Evolutionary conservation across 495 filamentous ascomycete genomes (phyloP).

Genomic region (Penicillium desertorum): DNA sequence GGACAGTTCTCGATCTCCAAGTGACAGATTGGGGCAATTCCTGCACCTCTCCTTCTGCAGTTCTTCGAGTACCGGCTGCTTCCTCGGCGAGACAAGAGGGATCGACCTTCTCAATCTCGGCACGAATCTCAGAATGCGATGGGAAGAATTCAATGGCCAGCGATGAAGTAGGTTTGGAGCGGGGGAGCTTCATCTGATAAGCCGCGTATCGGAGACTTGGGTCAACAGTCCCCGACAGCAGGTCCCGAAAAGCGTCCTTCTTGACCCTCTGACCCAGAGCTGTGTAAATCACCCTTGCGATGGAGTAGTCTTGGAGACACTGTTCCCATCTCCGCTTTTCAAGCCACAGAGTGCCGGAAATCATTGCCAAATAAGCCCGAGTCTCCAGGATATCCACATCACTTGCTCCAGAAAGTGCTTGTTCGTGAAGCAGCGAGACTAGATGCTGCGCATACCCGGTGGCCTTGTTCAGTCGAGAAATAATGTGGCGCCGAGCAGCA

Average conservation of each 20-base stretch:
- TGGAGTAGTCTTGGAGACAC: conserved; percentile 72
- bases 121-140: conserved; percentile 59
- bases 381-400: conserved; percentile 80
- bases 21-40: conserved; percentile 72
- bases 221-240: conserved; percentile 82
- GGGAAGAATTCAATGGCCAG: conserved; percentile 77
- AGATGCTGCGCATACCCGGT: conserved; percentile 67
- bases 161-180: conserved; percentile 73
- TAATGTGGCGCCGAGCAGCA: conserved; percentile 77
- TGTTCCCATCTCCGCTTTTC: conserved; percentile 85
- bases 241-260: conserved; percentile 78
- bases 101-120: conserved; percentile 69
- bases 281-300: conserved; percentile 79
- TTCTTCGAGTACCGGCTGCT: conserved; percentile 56
- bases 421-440: conserved; percentile 61
- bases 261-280: conserved; percentile 62
- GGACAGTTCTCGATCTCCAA: conserved; percentile 86
- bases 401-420: conserved; percentile 58
- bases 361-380: conserved; percentile 72
- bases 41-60: conserved; percentile 49
- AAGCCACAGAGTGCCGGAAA: conserved; percentile 73
- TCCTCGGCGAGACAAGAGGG: conserved; percentile 65
- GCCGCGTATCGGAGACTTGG: conserved; percentile 93
- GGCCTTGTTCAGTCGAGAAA: conserved; percentile 82
- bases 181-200: conserved; percentile 81